These are phyloP conservation scores for Alternaria sp. DNA, from an alignment of 2,329 filamentous ascomycete genomes.

Conservation along the genomic window DNA sequence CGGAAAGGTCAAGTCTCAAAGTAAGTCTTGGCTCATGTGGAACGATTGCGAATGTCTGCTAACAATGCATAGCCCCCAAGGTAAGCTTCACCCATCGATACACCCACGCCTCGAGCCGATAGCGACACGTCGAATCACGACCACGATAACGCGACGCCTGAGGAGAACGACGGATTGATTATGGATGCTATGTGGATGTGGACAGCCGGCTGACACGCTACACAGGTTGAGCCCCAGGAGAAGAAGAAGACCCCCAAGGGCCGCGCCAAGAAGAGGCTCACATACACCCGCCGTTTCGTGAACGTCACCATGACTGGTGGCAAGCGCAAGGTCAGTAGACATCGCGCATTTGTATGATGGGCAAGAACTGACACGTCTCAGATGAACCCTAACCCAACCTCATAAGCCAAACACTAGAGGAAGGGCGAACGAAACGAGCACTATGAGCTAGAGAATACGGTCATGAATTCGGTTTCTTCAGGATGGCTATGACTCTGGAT, in stretches of 20 bases:
- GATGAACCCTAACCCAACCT: conserved; percentile 88
- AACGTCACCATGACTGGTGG: conserved; percentile 97
- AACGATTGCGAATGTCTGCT: conserved; percentile 14
- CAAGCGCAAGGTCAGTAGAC: conserved; percentile 86
- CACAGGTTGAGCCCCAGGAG: conserved; percentile 85
- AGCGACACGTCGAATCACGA: neutral
- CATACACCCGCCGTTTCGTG: conserved; percentile 97
- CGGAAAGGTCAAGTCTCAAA: conserved; percentile 87
- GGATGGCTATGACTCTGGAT: conserved; percentile 50
- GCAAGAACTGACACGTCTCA: conserved; percentile 42
- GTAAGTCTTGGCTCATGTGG: conserved; percentile 22
- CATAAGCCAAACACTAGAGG: conserved; percentile 56
- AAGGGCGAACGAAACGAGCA: conserved; percentile 37
- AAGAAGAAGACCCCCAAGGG: conserved; percentile 98
- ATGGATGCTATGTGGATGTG: neutral
- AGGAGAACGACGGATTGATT: neutral
- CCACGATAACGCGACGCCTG: neutral
- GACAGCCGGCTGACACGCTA: conserved; percentile 28
- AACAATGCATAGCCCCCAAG: conserved; percentile 32
- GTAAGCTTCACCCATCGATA: conserved; percentile 22
- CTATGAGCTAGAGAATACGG: conserved; percentile 42
- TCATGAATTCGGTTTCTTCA: conserved; percentile 47
- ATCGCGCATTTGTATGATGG: neutral
- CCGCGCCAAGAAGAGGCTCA: conserved; percentile 94
- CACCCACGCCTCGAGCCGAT: conserved; percentile 1